phyloP scores from a whole-genome alignment of 2,329 filamentous ascomycete species.

The Alternaria dauci region DNA sequence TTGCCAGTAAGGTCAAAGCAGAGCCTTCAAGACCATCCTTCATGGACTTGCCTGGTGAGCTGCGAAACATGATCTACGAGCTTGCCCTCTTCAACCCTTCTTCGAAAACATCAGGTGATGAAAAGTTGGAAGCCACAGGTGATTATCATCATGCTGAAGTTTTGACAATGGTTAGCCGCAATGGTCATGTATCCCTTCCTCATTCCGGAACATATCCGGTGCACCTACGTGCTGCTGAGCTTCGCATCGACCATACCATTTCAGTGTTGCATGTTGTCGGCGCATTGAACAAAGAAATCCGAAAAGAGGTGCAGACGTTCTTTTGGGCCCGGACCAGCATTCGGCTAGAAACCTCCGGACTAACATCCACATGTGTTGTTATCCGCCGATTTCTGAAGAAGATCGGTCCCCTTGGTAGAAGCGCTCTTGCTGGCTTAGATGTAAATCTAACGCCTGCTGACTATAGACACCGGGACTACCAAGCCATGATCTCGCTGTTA shows the following conservation, averaged over 20 bases:
- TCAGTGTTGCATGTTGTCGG: not conserved
- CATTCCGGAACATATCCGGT: not conserved
- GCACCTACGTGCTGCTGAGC: not conserved
- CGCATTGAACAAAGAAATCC: not conserved
- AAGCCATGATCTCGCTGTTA: not conserved
- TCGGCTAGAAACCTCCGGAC: not conserved
- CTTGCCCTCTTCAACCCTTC: not conserved
- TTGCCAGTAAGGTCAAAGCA: not conserved
- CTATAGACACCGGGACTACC: not conserved
- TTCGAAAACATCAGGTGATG: not conserved
- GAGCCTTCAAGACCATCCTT: not conserved
- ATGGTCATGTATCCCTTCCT: not conserved
- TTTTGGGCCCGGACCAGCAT: not conserved
- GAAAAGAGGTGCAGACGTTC: not conserved
- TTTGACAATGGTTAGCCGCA: not conserved
- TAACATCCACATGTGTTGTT: not conserved
- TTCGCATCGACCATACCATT: not conserved
- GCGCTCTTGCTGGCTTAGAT: not conserved
- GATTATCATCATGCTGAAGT: not conserved
- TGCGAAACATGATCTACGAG: not conserved
- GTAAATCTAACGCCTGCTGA: fast-evolving
- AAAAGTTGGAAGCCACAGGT: not conserved
- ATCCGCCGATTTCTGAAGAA: not conserved
- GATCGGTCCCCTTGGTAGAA: not conserved
- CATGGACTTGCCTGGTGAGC: not conserved